Percentiles rank a stretch among this genome's conserved stretches.
These are phyloP conservation scores for Boletus fagicola DNA, from an alignment of 768 basidiomycete species.

Conservation along the genomic window DNA sequence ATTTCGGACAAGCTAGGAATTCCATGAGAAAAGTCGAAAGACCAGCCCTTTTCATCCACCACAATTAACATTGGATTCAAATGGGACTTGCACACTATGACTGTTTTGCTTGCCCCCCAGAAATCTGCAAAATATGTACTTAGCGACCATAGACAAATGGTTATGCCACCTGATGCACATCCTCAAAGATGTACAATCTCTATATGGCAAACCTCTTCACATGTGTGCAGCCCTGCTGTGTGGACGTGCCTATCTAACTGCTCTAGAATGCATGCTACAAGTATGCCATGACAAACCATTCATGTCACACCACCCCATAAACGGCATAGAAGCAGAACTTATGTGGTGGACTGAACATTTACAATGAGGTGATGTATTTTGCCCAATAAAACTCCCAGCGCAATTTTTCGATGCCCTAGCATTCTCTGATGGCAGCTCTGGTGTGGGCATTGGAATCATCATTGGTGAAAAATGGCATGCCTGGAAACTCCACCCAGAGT, in stretches of 20 bases:
- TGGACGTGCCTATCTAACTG: conserved; percentile 40
- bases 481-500: background rate
- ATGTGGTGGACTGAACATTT: background rate
- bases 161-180: background rate
- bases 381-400: background rate
- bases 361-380: too few relatives aligned
- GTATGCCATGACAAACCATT: conserved; percentile 28
- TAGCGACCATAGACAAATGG: too few relatives aligned
- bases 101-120: too few relatives aligned
- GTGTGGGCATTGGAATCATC: background rate
- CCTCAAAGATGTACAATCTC: conserved; percentile 1
- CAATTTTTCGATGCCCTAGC: background rate
- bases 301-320: conserved; percentile 18
- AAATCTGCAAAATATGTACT: too few relatives aligned
- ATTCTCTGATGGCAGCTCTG: conserved; percentile 8
- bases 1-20: too few relatives aligned
- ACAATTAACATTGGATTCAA: too few relatives aligned
- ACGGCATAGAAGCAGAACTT: fast-evolving
- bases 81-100: too few relatives aligned
- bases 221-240: background rate
- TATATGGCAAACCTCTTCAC: conserved; percentile 16
- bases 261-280: conserved; percentile 37
- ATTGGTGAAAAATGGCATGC: background rate
- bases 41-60: too few relatives aligned
- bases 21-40: too few relatives aligned